Conservation (phyloP, 192 early-diverging fungal species). For the Backusella luteola region DNA sequence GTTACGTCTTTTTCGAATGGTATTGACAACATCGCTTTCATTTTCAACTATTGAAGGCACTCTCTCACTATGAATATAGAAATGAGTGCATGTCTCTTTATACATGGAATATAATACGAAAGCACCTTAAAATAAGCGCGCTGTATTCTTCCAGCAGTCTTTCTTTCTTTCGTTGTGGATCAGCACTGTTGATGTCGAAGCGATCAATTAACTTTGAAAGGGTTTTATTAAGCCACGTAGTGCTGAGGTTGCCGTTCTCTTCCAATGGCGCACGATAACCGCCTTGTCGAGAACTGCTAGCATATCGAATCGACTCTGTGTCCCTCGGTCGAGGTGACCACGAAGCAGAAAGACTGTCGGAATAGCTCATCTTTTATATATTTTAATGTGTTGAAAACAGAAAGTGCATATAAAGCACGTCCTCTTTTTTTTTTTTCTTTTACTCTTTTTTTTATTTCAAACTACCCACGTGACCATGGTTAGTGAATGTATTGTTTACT, state of each 20-base stretch:
- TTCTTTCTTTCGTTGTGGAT: conserved; percentile 11
- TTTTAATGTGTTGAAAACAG: neutral
- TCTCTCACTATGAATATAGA: conserved; percentile 1
- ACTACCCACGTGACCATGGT: neutral
- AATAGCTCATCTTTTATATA: conserved; percentile 1
- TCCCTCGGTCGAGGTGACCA: neutral
- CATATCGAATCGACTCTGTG: neutral
- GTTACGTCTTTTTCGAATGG: conserved; percentile 67
- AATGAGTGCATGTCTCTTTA: neutral
- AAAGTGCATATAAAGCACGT: neutral
- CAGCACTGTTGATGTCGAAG: neutral
- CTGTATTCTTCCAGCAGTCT: neutral
- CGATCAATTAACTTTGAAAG: conserved; percentile 13
- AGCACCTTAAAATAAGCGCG: neutral
- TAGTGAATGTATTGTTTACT: no score
- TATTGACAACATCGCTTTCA: conserved; percentile 54
- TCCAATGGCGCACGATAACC: neutral
- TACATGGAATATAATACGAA: neutral
- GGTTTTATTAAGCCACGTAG: conserved; percentile 5
- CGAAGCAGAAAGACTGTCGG: neutral
- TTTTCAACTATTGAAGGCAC: conserved; percentile 51
- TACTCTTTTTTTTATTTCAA: no score
- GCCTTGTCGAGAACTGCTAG: neutral
- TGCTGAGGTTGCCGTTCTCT: neutral
- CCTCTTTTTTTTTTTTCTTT: neutral